These are phyloP conservation scores for Carpinus viminea DNA, from an alignment of 306 rosid genomes.

Conservation along the genomic window DNA sequence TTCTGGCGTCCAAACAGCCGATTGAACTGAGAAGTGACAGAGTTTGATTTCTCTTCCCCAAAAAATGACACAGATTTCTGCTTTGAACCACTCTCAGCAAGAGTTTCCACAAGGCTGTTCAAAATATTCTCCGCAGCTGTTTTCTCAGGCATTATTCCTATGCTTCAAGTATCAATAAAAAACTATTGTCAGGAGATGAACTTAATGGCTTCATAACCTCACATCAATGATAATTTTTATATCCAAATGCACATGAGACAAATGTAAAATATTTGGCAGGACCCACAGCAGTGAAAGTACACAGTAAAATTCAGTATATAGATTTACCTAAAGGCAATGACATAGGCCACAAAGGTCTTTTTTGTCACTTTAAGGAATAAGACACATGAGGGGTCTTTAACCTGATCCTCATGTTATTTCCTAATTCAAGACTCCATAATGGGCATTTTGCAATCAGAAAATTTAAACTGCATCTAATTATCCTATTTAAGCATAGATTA, in stretches of 20 bases:
- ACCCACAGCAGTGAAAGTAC: not conserved
- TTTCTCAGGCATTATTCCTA: conserved; percentile 71
- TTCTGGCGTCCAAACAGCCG: conserved; percentile 86
- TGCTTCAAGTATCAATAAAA: conserved; percentile 27
- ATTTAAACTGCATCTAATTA: not conserved
- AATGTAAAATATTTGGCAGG: not conserved
- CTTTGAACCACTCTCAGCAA: conserved; percentile 47
- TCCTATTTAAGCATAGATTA: not conserved
- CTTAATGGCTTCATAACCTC: conserved; percentile 9
- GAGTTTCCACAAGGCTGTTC: conserved; percentile 52
- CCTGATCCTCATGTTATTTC: not conserved
- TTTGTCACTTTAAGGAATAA: not conserved
- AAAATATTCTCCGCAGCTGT: conserved; percentile 52
- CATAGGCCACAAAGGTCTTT: not conserved
- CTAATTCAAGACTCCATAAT: not conserved
- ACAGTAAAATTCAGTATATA: not conserved
- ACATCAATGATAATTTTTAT: conserved; percentile 1
- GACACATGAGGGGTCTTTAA: not conserved
- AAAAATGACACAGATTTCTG: conserved; percentile 50
- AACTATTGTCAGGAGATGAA: conserved; percentile 5
- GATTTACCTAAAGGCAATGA: not conserved
- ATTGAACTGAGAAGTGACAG: conserved; percentile 50
- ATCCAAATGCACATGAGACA: conserved; percentile 5
- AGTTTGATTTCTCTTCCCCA: conserved; percentile 55
- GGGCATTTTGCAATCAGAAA: not conserved